Evolutionary conservation across 192 early-diverging fungal genomes (phyloP).

Genomic region (Lobosporangium transversale): DNA sequence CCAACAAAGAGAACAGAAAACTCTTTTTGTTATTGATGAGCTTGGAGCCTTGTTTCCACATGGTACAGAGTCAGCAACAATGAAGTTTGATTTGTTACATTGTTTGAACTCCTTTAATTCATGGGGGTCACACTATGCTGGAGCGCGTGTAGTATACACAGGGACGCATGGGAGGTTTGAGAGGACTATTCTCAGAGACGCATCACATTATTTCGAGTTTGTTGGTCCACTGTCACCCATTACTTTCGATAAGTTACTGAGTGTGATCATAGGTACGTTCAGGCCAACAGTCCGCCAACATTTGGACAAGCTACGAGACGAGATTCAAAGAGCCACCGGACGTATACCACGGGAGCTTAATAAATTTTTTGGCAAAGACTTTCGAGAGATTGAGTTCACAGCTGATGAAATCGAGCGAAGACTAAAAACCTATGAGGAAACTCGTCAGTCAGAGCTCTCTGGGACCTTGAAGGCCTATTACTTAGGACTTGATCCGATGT

Average conservation of each 20-base stretch:
- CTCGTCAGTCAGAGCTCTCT: neutral
- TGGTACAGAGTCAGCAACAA: neutral
- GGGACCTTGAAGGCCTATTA: slow-evolving; percentile 1
- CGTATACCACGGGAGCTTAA: slow-evolving; percentile 14
- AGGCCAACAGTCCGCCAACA: neutral
- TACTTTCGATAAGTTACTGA: neutral
- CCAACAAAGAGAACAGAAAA: neutral
- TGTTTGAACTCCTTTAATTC: neutral
- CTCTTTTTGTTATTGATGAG: neutral
- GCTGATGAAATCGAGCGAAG: neutral
- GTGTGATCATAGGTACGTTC: neutral
- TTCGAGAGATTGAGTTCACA: neutral
- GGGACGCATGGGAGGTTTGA: neutral
- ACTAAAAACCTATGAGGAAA: neutral
- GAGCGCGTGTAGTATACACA: neutral
- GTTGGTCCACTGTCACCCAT: neutral
- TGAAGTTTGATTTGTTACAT: neutral
- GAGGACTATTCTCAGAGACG: too few relatives aligned
- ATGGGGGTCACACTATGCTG: neutral
- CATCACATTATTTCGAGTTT: neutral
- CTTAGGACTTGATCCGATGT: neutral
- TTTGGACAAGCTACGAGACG: neutral
- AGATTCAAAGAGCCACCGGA: too few relatives aligned
- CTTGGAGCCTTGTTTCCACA: neutral
- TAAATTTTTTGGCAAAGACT: slow-evolving; percentile 14